Percentiles rank a stretch among this genome's conserved stretches.
Conservation (phyloP, 2,329 filamentous ascomycete genomes). For the Neopestalotiopsis sp. region DNA sequence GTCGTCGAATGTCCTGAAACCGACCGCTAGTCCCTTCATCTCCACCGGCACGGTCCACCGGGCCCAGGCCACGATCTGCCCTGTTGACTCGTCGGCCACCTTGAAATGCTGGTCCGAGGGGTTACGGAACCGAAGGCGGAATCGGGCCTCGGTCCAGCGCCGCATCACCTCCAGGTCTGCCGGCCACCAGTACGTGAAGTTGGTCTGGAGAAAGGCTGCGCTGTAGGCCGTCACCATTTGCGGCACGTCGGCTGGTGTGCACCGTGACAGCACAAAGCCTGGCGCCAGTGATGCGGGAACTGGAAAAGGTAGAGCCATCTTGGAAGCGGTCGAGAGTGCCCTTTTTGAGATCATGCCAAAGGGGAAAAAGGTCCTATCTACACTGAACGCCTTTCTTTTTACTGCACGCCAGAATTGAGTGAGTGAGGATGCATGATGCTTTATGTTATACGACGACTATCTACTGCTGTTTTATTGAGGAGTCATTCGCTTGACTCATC, state of each 20-base stretch:
- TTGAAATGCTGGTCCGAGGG: constrained; percentile 34
- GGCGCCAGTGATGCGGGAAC: constrained; percentile 14
- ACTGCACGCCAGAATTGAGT: neutral
- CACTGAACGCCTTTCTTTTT: neutral
- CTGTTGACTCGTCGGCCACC: constrained; percentile 29
- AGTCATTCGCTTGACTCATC: neutral
- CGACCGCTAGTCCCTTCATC: constrained; percentile 27
- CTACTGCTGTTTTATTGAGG: neutral
- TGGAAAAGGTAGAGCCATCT: constrained; percentile 20
- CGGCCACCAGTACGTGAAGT: constrained; percentile 37
- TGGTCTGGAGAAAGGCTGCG: constrained; percentile 31
- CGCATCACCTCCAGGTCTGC: constrained; percentile 28
- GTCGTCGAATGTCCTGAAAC: constrained; percentile 28
- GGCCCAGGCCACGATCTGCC: constrained; percentile 30
- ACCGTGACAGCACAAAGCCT: constrained; percentile 18
- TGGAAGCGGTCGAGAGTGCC: neutral
- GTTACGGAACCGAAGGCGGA: constrained; percentile 32
- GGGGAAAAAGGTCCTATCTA: neutral
- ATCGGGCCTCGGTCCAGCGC: constrained; percentile 31
- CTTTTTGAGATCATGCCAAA: neutral
- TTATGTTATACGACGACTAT: neutral
- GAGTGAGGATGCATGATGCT: neutral
- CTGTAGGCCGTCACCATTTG: constrained; percentile 27
- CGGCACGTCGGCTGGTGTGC: constrained; percentile 24
- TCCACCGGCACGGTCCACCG: constrained; percentile 32